Percentiles rank a stretch among this genome's conserved stretches.
phyloP scores from a whole-genome alignment of 2,329 filamentous ascomycete genomes.

The Trichoderma aggressivum region DNA sequence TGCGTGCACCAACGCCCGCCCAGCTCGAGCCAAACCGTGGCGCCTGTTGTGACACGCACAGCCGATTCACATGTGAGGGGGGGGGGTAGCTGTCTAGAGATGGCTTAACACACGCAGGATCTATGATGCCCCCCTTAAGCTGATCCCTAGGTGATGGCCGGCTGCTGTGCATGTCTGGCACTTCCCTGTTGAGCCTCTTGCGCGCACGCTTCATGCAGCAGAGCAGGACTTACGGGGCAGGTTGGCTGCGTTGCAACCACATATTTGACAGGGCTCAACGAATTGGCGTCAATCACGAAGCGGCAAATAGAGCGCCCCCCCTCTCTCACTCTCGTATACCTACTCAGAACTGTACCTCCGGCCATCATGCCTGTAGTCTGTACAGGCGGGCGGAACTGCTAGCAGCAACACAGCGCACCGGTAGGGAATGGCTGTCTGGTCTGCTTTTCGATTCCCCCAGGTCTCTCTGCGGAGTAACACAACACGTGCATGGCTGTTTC shows the following conservation, averaged over 20 bases:
- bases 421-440: not conserved
- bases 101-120: not conserved
- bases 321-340: not conserved
- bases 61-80: not conserved
- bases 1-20: slow-evolving; percentile 1
- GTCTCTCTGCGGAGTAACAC: not conserved
- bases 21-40: not conserved
- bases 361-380: not conserved
- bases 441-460: not conserved
- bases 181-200: slow-evolving; percentile 4
- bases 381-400: not conserved
- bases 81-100: not conserved
- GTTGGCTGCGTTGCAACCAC: slow-evolving; percentile 8
- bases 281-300: not conserved
- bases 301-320: not conserved
- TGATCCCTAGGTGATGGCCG: not conserved
- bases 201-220: not conserved
- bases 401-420: not conserved
- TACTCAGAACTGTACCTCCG: no score
- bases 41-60: slow-evolving; percentile 3
- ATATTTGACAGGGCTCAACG: not conserved
- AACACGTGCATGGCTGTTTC: not conserved
- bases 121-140: not conserved
- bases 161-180: not conserved
- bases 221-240: not conserved